Evolutionary conservation across 345 rosid species (phyloP).

Genomic region (Eucalyptus globulus): DNA sequence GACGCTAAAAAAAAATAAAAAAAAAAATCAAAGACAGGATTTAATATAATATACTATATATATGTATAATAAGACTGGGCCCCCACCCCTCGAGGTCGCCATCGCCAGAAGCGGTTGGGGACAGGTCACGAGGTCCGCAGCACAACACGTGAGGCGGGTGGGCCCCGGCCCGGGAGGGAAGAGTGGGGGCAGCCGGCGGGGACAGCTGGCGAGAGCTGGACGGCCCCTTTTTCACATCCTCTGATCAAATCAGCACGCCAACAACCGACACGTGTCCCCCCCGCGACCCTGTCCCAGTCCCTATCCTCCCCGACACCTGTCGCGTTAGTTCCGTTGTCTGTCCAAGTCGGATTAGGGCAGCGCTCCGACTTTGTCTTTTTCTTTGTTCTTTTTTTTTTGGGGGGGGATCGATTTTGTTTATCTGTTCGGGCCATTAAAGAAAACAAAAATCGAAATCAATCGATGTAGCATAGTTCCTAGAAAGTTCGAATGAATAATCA

Average conservation of each 20-base stretch:
- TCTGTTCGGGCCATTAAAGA: background rate
- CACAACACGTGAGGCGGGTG: background rate
- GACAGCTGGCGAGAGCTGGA: background rate
- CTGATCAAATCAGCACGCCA: background rate
- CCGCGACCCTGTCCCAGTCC: background rate
- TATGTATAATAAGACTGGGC: background rate
- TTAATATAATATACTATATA: too few species aligned
- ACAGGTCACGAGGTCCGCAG: background rate
- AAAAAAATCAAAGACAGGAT: too few species aligned
- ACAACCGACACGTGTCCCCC: background rate
- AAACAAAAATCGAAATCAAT: background rate
- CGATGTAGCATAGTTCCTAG: background rate
- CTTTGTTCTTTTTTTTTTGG: rapidly evolving
- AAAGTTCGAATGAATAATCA: background rate
- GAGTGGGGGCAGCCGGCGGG: background rate
- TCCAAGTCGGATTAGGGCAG: background rate
- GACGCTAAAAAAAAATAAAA: background rate
- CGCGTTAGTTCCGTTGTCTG: background rate
- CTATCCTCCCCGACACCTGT: background rate
- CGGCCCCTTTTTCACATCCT: background rate
- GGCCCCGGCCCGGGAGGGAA: background rate
- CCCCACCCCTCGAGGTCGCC: background rate
- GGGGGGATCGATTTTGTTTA: background rate
- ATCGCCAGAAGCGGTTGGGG: background rate
- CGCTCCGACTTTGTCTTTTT: background rate